These are phyloP conservation scores for Naganishia randhawae DNA, from an alignment of 768 basidiomycete species.

Conservation along the genomic window DNA sequence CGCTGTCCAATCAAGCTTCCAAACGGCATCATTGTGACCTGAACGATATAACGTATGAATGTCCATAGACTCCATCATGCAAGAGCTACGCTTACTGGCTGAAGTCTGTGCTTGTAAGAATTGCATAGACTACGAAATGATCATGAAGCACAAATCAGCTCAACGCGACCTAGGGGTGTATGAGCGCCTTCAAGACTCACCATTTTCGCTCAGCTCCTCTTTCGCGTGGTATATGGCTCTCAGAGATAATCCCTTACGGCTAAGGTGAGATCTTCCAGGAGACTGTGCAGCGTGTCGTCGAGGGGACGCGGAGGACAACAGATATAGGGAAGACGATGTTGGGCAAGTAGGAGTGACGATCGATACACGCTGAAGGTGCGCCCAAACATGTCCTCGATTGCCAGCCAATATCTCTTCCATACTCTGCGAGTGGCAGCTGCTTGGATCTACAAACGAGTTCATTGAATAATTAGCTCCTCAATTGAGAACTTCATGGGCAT, in stretches of 20 bases:
- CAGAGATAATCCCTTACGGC: too few species aligned
- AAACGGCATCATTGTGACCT: slow-evolving; percentile 49
- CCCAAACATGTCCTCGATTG: neutral
- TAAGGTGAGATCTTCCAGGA: too few species aligned
- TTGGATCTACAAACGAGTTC: neutral
- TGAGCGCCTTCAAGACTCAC: neutral
- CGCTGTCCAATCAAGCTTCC: slow-evolving; percentile 45
- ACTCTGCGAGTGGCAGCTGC: neutral
- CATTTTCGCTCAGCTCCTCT: too few species aligned
- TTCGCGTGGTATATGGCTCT: too few species aligned
- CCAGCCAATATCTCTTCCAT: neutral
- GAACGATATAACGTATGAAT: neutral
- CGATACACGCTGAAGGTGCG: neutral
- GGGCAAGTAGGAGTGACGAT: too few species aligned
- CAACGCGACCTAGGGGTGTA: neutral
- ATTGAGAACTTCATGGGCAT: neutral
- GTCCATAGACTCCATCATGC: neutral
- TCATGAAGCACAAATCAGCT: neutral
- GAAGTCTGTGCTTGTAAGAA: slow-evolving; percentile 30
- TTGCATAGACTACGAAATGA: slow-evolving; percentile 29
- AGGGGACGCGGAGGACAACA: too few species aligned
- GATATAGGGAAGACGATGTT: too few species aligned
- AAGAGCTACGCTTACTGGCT: slow-evolving; percentile 13
- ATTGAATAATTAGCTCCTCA: too few species aligned
- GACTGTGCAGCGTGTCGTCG: too few species aligned